These are phyloP conservation scores for Alternaria conjuncta DNA, from an alignment of 2,329 filamentous ascomycete genomes.

Conservation along the genomic window DNA sequence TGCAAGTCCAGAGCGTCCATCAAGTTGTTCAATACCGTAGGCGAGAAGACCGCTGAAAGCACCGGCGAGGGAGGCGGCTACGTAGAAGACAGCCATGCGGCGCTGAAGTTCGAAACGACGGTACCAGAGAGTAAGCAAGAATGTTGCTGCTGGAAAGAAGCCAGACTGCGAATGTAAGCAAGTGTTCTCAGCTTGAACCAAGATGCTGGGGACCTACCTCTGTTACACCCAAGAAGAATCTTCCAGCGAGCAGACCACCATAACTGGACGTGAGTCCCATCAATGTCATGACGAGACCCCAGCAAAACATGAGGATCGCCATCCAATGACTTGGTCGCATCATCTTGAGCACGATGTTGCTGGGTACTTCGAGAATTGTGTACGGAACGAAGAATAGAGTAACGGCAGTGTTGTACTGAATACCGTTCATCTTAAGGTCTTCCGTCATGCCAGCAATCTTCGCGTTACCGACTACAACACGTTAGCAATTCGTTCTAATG, in stretches of 20 bases:
- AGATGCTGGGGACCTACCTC: constrained; percentile 34
- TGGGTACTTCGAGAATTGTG: constrained; percentile 46
- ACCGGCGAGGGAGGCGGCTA: constrained; percentile 41
- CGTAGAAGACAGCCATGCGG: constrained; percentile 46
- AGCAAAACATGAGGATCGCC: constrained; percentile 47
- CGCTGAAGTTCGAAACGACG: constrained; percentile 43
- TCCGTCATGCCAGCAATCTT: constrained; percentile 50
- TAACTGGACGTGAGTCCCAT: constrained; percentile 57
- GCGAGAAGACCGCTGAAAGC: constrained; percentile 47
- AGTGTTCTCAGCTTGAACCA: background rate
- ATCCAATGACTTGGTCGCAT: constrained; percentile 52
- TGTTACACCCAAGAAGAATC: constrained; percentile 51
- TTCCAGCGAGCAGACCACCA: constrained; percentile 55
- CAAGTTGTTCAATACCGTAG: constrained; percentile 42
- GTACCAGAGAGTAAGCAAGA: constrained; percentile 46
- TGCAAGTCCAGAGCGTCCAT: constrained; percentile 31
- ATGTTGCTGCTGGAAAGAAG: constrained; percentile 68
- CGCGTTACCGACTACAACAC: constrained; percentile 46
- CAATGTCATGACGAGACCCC: constrained; percentile 51
- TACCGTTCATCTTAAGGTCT: constrained; percentile 47
- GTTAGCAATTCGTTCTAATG: constrained; percentile 8
- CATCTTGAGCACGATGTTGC: constrained; percentile 52
- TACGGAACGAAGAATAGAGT: constrained; percentile 52
- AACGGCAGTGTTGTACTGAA: constrained; percentile 50
- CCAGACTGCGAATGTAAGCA: constrained; percentile 53